Conservation (phyloP, 345 rosid genomes). For the Linum trigynum region DNA sequence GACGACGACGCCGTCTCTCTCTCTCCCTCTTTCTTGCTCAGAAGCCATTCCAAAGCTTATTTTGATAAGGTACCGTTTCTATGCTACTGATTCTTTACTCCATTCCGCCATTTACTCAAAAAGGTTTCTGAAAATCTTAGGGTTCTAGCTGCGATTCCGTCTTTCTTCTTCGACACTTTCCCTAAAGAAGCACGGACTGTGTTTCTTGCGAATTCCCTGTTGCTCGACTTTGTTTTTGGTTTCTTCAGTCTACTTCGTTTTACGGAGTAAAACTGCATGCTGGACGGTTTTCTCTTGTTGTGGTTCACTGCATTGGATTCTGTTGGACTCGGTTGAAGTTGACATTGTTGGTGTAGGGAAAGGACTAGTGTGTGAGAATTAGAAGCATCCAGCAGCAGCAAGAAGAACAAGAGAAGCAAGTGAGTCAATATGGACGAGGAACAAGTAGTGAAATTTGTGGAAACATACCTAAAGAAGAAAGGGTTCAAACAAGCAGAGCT, state of each 20-base stretch:
- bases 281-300: too few relatives aligned
- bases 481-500: constrained; percentile 65
- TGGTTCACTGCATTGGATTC: too few relatives aligned
- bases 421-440: constrained; percentile 39
- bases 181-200: not conserved
- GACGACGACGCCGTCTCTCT: not conserved
- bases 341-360: not conserved
- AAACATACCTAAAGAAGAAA: constrained; percentile 75
- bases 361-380: not conserved
- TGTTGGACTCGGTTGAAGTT: too few relatives aligned
- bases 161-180: not conserved
- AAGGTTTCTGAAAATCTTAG: not conserved
- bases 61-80: not conserved
- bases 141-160: not conserved
- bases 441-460: constrained; percentile 46
- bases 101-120: not conserved
- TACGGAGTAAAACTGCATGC: too few relatives aligned
- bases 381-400: too few relatives aligned
- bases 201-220: not conserved
- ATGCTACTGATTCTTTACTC: not conserved
- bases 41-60: not conserved
- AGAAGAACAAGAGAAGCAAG: constrained; percentile 1
- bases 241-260: too few relatives aligned
- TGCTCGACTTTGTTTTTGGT: not conserved
- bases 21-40: not conserved